A percentile compares a stretch with the other conserved stretches of the same genome.
These are phyloP conservation scores for Entomophthora muscae DNA, from an alignment of 371 early-diverging fungal species.

Conservation along the genomic window DNA sequence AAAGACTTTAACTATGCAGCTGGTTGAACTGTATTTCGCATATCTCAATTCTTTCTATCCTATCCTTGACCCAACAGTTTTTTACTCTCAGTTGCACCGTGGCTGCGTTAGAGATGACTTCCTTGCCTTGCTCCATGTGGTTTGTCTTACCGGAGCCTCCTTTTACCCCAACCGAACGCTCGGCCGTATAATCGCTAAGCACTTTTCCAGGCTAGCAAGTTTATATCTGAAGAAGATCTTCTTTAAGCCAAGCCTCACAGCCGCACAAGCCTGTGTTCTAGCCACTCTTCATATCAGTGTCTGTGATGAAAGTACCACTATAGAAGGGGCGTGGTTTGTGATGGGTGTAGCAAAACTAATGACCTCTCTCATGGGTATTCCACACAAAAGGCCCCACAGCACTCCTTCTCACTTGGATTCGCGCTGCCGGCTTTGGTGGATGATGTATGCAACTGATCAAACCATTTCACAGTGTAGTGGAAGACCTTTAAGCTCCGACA, in stretches of 20 bases:
- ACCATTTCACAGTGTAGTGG: not conserved
- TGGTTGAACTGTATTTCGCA: conserved; percentile 4
- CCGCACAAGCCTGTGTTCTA: not conserved
- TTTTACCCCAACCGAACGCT: conserved; percentile 2
- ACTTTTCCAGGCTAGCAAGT: not conserved
- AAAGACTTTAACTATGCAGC: not conserved
- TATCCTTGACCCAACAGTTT: not conserved
- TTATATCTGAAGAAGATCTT: conserved; percentile 2
- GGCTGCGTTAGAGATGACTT: not conserved
- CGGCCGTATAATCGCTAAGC: not conserved
- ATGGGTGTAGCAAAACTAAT: not conserved
- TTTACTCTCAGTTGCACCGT: not conserved
- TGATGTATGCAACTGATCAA: not conserved
- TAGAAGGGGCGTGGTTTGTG: not conserved
- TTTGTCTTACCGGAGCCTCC: conserved; percentile 4
- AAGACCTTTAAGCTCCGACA: not conserved
- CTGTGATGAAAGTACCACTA: not conserved
- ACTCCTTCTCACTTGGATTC: not conserved
- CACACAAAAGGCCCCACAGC: not conserved
- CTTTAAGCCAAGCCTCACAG: conserved; percentile 1
- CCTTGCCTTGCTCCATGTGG: not conserved
- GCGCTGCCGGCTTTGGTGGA: not conserved
- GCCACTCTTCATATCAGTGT: not conserved
- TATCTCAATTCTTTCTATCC: conserved; percentile 1
- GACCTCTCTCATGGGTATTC: not conserved